Evolutionary conservation across 805 yeast genomes (phyloP), one percentile per base, ranked within the genome.

Genomic region (Candida silvatica): DNA sequence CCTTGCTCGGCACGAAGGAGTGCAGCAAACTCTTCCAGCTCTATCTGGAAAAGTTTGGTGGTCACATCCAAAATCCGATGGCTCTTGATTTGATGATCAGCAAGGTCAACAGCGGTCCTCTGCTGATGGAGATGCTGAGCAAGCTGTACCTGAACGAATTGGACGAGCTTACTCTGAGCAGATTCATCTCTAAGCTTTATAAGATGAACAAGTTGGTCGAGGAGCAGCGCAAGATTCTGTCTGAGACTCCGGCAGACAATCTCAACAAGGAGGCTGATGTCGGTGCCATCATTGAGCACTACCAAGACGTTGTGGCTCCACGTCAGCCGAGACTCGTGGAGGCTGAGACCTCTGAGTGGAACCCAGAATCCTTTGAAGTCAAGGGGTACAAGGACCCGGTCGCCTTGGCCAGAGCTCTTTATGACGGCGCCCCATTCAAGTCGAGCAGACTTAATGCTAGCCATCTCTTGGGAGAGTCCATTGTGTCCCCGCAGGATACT

Each of bases 391-490:
- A 38, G 7, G 37, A 38, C 3, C 48, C 56, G 12, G 27, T 51
- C 2, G 34, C 36, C 6, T 27, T 49, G n/a, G 60, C 61, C 7
- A 41, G 61, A 22, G 38, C 41, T 3, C 27, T 56, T 5, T 50
- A 45, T 16, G 17, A 22, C 1, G 27, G 37, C 8, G 31, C 38
- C 1, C 30, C 33, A 19, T 44, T 42, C 24, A 46, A 45, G 25
- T 48, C 57, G 3, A 37, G 43, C n/a, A 42, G 40, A 26, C 17
- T 56, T 14, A 45, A 46, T 18, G 46, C 54, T 1, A 41, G 51
- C 5, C 45, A 47, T 34, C 32, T 56, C 14, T 29, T 56, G 17
- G 60, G 61, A 4, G 70, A 66, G 41, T 45, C 67, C 0, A 37
- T 52, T 4, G 35, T 53, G 5, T 45, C 54, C 14, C 67, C 69